These are phyloP conservation scores for Naganishia albida DNA, from an alignment of 1,284 basidiomycete species.

Conservation along the genomic window DNA sequence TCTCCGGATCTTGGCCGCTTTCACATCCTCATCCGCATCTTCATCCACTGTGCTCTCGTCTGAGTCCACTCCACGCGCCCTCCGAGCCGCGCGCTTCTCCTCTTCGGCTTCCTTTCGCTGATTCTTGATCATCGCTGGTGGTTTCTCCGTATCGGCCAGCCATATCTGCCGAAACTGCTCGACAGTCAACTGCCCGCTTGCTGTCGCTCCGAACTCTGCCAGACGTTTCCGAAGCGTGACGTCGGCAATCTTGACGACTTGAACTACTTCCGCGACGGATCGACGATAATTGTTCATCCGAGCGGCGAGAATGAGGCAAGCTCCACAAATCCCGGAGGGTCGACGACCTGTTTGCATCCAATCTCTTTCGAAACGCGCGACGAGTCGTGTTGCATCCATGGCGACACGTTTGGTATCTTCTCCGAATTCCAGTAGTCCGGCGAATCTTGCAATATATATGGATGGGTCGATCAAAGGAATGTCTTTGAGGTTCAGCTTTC, in stretches of 20 bases:
- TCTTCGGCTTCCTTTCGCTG: conserved; percentile 53
- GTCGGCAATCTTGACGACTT: conserved; percentile 97
- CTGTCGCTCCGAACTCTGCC: conserved; percentile 92
- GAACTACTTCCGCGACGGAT: conserved; percentile 90
- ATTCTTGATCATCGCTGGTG: conserved; percentile 75
- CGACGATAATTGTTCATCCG: conserved; percentile 98
- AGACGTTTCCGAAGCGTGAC: conserved; percentile 88
- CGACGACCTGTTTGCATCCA: conserved; percentile 96
- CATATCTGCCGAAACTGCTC: conserved; percentile 89
- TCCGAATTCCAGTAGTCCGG: conserved; percentile 94
- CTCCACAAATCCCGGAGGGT: conserved; percentile 96
- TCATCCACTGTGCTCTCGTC: conserved; percentile 37
- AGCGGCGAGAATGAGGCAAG: conserved; percentile 89
- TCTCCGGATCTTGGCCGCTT: conserved; percentile 28
- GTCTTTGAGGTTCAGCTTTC: conserved; percentile 76
- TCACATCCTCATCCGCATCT: conserved; percentile 55
- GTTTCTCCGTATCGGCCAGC: conserved; percentile 87
- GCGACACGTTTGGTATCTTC: conserved; percentile 90
- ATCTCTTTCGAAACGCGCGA: conserved; percentile 91
- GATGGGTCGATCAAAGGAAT: conserved; percentile 92
- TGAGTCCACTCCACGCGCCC: conserved; percentile 22
- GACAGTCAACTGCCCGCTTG: conserved; percentile 80
- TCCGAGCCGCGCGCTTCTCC: conserved; percentile 45
- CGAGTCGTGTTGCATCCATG: conserved; percentile 88
- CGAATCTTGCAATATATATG: conserved; percentile 95